Conservation (phyloP, 1,284 basidiomycete genomes). For the Trichosporon sp. region DNA sequence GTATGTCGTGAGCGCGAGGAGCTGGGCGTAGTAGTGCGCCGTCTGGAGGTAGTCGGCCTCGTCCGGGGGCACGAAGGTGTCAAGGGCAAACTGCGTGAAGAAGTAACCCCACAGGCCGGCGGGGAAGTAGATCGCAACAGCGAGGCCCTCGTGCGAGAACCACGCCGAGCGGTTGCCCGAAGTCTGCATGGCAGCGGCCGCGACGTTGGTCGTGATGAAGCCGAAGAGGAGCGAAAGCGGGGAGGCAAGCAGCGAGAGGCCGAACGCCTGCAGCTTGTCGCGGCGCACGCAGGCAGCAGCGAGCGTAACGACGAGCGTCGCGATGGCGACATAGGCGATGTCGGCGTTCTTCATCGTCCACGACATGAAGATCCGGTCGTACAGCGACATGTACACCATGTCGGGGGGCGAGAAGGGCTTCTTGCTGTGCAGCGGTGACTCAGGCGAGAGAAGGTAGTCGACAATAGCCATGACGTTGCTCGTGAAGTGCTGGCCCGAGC, state of each 20-base stretch:
- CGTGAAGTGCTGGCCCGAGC: conserved; percentile 70
- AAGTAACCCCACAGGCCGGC: conserved; percentile 55
- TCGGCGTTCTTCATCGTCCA: conserved; percentile 69
- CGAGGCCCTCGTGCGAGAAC: conserved; percentile 67
- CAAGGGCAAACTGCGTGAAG: conserved; percentile 29
- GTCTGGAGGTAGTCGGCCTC: conserved; percentile 53
- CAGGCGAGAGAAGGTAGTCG: conserved; percentile 60
- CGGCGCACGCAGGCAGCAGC: conserved; percentile 38
- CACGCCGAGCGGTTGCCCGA: conserved; percentile 55
- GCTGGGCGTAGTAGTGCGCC: conserved; percentile 58
- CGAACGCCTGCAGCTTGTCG: conserved; percentile 40
- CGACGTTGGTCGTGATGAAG: conserved; percentile 61
- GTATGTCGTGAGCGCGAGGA: conserved; percentile 56
- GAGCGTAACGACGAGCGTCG: conserved; percentile 49
- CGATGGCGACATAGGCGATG: conserved; percentile 58
- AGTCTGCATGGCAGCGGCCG: conserved; percentile 67
- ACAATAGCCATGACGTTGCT: conserved; percentile 83
- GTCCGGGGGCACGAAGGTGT: conserved; percentile 21
- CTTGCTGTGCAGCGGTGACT: conserved; percentile 34
- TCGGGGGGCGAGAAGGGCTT: conserved; percentile 40
- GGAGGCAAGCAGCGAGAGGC: conserved; percentile 55
- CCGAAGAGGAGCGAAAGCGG: conserved; percentile 48
- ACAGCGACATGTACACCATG: conserved; percentile 65
- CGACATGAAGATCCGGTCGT: conserved; percentile 61
- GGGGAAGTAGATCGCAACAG: conserved; percentile 71